Evolutionary conservation across 371 early-diverging fungal species (phyloP).

Genomic region (Dinochytrium kinnereticum): DNA sequence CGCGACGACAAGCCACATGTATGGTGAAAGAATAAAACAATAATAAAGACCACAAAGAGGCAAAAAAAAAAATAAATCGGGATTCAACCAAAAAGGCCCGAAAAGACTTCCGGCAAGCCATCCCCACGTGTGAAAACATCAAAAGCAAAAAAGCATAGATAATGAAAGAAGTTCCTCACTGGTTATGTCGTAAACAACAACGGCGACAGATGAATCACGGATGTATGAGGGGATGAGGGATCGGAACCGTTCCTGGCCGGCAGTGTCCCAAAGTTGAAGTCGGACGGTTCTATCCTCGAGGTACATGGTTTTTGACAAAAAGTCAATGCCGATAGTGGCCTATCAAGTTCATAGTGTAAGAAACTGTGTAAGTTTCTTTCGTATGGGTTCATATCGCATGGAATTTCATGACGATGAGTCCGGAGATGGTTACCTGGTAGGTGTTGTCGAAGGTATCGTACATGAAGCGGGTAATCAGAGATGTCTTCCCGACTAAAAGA

Average conservation of each 20-base stretch:
- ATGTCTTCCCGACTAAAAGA: constrained; percentile 96
- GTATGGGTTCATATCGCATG: too few species aligned
- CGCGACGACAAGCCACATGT: background rate
- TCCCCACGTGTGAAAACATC: background rate
- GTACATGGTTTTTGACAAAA: constrained; percentile 98
- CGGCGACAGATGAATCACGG: constrained; percentile 97
- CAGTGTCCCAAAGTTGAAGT: constrained; percentile 99
- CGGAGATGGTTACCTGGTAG: constrained; percentile 76
- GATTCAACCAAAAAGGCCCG: background rate
- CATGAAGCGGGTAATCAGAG: constrained; percentile 98
- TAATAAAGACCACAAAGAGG: background rate
- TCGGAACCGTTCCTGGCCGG: constrained; percentile 98
- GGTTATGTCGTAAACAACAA: constrained; percentile 97
- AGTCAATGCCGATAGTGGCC: constrained; percentile 99
- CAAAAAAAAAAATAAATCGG: background rate
- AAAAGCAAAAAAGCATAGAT: background rate
- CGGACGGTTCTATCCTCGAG: constrained; percentile 96
- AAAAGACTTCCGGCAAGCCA: background rate
- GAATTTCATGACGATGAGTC: constrained; percentile 11
- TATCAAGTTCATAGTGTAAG: too few species aligned
- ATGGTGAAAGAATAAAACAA: background rate
- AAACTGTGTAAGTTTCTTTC: too few species aligned
- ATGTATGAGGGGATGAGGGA: constrained; percentile 98
- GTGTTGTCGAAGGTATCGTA: constrained; percentile 98
- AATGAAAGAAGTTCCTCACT: constrained; percentile 57